Evolutionary conservation across 495 filamentous ascomycete genomes (phyloP), one percentile per base, ranked within the genome.

Genomic region (Penicillium daleae): DNA sequence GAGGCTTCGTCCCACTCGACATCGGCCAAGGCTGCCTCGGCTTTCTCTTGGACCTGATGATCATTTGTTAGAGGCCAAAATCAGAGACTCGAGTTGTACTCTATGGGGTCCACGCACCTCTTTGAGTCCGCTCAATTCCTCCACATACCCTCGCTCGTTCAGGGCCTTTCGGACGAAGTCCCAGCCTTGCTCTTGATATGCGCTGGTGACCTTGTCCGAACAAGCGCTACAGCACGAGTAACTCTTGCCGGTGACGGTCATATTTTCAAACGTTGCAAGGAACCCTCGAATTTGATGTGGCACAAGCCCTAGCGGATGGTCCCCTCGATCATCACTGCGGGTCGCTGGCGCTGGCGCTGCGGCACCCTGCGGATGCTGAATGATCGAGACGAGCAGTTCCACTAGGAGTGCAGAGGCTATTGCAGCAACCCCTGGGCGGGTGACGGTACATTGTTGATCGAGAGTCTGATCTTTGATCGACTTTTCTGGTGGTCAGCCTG

Each of bases 391-490:
- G 26, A 99, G 81, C 19, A 97, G 81, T 75, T 97, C 95, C 51
- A 97, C 93, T 15, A 97, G 82, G n/a, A 95, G 82, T 31, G 92
- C 92, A 17, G 93, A 97, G 19, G 95, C 95, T 63, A 97, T 93
- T 10, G 92, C 87, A 54, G 95, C 93, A 40, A 97, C 87, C 8
- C 94, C 95, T 17, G 95, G 95, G 8, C 95, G 88, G 29, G 95
- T 98, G 32, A 99, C 95, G 0, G 95, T 99, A 76, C 95, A 99
- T 78, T 99, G 95, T 71, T 98, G 95, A 70, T 99, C 95, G 4
- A 99, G 87, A 1, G 95, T 98, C 70, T 91, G 89, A 69, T 97
- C 92, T 68, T 92, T 94, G 70, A 96, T 80, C 26, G 93, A 97
- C 91, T 96, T 63, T 58, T 24, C 19, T 53, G n/a, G 46, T 24